Percentiles rank a stretch among this genome's conserved stretches.
Conservation (phyloP, 176 grass and related monocot genomes). For the Triticum monococcum region DNA sequence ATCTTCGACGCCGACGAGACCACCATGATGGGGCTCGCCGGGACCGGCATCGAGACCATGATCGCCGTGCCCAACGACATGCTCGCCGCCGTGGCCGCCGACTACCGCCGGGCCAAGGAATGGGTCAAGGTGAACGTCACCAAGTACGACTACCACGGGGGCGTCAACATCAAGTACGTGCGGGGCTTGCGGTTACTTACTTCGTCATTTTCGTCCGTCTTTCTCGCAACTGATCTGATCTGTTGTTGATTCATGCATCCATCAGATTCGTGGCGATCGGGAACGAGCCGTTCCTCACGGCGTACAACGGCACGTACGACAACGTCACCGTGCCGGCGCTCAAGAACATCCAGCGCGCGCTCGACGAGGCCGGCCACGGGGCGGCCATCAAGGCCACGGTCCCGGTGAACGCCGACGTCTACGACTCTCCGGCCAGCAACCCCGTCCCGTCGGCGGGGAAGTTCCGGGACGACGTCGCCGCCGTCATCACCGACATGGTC, state of each 20-base stretch:
- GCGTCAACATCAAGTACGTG: conserved; percentile 70
- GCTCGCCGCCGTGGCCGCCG: conserved; percentile 44
- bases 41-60: conserved; percentile 75
- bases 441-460: conserved; percentile 64
- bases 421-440: conserved; percentile 52
- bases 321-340: conserved; percentile 65
- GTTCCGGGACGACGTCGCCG: conserved; percentile 57
- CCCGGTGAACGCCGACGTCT: conserved; percentile 79
- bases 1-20: conserved; percentile 67
- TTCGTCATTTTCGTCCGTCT: background rate
- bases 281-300: conserved; percentile 74
- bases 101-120: conserved; percentile 35
- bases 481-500: conserved; percentile 45
- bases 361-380: conserved; percentile 53
- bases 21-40: conserved; percentile 47
- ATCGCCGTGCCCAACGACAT: conserved; percentile 70
- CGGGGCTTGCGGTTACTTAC: background rate
- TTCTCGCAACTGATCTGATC: background rate
- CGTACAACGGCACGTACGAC: conserved; percentile 56
- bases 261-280: conserved; percentile 59
- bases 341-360: conserved; percentile 68
- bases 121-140: conserved; percentile 79
- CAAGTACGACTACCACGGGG: conserved; percentile 54
- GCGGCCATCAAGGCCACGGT: conserved; percentile 53
- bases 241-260: background rate